A percentile compares a stretch with the other conserved stretches of the same genome.
Evolutionary conservation across 805 yeast genomes (phyloP).

Genomic region (Sungouiozyma ichnusensis): DNA sequence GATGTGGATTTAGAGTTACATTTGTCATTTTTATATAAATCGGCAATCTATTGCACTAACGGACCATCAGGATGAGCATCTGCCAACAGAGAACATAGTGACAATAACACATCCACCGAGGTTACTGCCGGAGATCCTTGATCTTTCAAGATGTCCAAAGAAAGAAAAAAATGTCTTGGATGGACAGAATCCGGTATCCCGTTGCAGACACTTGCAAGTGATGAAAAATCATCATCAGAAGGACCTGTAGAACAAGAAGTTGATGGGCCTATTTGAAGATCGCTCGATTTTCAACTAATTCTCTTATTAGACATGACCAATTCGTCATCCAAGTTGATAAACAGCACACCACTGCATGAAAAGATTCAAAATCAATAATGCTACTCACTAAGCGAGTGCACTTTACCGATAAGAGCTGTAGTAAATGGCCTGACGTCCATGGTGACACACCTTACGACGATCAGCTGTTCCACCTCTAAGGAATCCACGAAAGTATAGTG

Average conservation of each 20-base stretch:
- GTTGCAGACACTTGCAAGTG: constrained; percentile 99
- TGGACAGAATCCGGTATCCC: constrained; percentile 91
- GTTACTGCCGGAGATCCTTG: constrained; percentile 98
- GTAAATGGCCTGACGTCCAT: too few relatives aligned
- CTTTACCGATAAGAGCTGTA: background rate
- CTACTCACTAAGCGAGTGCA: constrained; percentile 2
- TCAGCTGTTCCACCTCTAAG: too few relatives aligned
- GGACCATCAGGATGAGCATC: constrained; percentile 99
- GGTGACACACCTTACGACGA: too few relatives aligned
- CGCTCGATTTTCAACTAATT: too few relatives aligned
- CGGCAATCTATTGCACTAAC: constrained; percentile 93
- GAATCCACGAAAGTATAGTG: too few relatives aligned
- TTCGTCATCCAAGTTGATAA: too few relatives aligned
- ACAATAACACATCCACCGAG: constrained; percentile 83
- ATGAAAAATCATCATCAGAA: constrained; percentile 88
- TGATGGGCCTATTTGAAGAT: constrained; percentile 95
- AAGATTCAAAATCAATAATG: background rate
- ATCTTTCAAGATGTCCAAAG: constrained; percentile 90
- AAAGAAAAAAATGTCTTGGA: constrained; percentile 87
- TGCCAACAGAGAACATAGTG: constrained; percentile 91
- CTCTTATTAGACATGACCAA: too few relatives aligned
- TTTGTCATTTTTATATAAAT: constrained; percentile 86
- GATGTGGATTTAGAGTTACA: constrained; percentile 92
- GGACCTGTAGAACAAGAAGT: constrained; percentile 98
- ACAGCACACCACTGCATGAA: background rate